Evolutionary conservation across 192 early-diverging fungal species (phyloP).

Genomic region (Coemansia sp.): DNA sequence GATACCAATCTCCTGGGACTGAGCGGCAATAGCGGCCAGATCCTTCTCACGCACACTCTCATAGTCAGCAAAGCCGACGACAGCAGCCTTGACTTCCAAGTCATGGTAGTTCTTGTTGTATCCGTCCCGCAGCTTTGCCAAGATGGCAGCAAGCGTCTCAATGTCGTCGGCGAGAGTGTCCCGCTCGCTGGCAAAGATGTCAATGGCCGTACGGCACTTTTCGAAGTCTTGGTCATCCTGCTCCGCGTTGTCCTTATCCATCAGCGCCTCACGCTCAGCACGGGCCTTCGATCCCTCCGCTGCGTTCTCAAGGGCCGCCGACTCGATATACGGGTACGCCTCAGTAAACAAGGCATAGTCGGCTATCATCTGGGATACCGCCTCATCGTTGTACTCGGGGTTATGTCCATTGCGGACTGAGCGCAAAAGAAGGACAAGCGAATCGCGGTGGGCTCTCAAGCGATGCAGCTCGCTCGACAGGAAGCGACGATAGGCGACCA

Average conservation of each 20-base stretch:
- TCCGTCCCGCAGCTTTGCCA: constrained; percentile 43
- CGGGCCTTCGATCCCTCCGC: constrained; percentile 39
- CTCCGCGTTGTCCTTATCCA: constrained; percentile 29
- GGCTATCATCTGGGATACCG: constrained; percentile 63
- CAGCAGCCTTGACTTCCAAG: constrained; percentile 58
- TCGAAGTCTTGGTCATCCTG: constrained; percentile 38
- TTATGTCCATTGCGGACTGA: constrained; percentile 68
- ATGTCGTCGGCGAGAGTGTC: constrained; percentile 32
- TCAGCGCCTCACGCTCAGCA: constrained; percentile 26
- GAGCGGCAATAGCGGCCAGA: background rate
- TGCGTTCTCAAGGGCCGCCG: constrained; percentile 32
- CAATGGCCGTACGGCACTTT: constrained; percentile 26
- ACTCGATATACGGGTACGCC: constrained; percentile 46
- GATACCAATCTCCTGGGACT: constrained; percentile 21
- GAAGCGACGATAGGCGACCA: constrained; percentile 27
- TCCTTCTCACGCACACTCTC: constrained; percentile 38
- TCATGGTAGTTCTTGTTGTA: constrained; percentile 66
- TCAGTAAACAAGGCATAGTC: constrained; percentile 65
- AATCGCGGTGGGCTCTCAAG: constrained; percentile 30
- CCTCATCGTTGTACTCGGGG: constrained; percentile 73
- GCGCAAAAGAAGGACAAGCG: constrained; percentile 31
- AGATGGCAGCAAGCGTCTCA: constrained; percentile 8
- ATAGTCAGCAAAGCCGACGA: constrained; percentile 43
- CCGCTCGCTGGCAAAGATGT: constrained; percentile 29
- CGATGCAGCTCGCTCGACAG: constrained; percentile 30